Evolutionary conservation across 495 filamentous ascomycete genomes (phyloP), one percentile per base, ranked within the genome.

Genomic region (Astrothelium subdiscretum): DNA sequence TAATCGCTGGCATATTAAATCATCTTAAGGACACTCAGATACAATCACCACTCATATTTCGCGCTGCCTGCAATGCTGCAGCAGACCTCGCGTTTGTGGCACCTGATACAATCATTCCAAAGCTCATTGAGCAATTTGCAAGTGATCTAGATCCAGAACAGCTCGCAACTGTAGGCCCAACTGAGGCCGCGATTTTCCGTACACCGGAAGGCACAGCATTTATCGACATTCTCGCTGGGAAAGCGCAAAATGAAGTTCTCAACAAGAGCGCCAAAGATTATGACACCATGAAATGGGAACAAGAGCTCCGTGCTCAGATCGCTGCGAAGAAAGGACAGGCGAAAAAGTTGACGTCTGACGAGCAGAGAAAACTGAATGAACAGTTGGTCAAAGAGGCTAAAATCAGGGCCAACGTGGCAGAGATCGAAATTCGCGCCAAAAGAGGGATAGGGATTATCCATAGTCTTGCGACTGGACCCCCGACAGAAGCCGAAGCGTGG

Each of bases 211-310:
- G 91, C 1, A 90, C 87, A 0, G 80, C 85, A 5, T 97, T 95
- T 66, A 80, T 98, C 29, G 92, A 98, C 72, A 90, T 97, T 5
- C 79, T 98, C 3, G 88, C 86, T 32, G 88, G 85, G 67, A 92
- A 92, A 71, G 76, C 77, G 1, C 84, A 85, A 66, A 80, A 77
- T 54, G 78, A 79, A n/a, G 69, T 82, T 15, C 81, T 88, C 8
- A 83, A 89, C 68, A 96, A 89, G 73, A 96, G 87, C 66, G 84
- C 79, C 24, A 96, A 89, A 71, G 94, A 97, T 71, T 95, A 96
- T 64, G 88, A 97, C 68, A 96, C 89, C 0, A 70, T 96, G 58
- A 97, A 96, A 75, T 98, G 94, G 94, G 94, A 98, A 73, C 85
- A 89, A 68, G 94, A 97, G 62, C 80, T 97, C n/a, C 77, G 91